Evolutionary conservation across 768 basidiomycete species (phyloP).

Genomic region (Lactarius psammicola): DNA sequence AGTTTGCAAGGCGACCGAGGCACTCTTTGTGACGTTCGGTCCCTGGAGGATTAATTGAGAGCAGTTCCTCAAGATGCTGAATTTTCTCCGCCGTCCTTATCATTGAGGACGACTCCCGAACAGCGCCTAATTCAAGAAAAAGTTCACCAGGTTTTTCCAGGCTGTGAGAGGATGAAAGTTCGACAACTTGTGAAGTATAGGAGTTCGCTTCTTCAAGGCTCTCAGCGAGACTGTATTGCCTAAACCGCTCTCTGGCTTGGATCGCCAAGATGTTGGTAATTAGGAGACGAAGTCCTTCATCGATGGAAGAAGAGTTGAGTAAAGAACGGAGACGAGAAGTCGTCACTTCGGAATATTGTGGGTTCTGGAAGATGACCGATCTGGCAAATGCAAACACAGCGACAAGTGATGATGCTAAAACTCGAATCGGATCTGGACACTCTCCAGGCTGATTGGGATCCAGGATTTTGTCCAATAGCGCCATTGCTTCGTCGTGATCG

Average conservation of each 20-base stretch:
- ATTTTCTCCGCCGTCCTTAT: too few species aligned
- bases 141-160: background rate
- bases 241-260: background rate
- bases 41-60: background rate
- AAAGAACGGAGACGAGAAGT: background rate
- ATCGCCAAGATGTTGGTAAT: background rate
- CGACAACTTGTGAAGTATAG: background rate
- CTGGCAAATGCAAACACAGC: background rate
- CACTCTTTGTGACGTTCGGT: background rate
- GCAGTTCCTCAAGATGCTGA: constrained; percentile 3
- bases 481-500: constrained; percentile 8
- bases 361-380: background rate
- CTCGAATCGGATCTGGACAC: background rate
- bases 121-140: fast-evolving
- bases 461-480: background rate
- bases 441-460: background rate
- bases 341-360: constrained; percentile 6
- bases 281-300: background rate
- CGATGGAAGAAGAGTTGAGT: background rate
- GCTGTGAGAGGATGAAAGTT: background rate
- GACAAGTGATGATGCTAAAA: background rate
- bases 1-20: background rate
- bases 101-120: too few species aligned
- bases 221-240: background rate
- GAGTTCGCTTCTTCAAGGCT: constrained; percentile 2